Conservation (phyloP, 345 rosid species). For the Laguncularia racemosa region DNA sequence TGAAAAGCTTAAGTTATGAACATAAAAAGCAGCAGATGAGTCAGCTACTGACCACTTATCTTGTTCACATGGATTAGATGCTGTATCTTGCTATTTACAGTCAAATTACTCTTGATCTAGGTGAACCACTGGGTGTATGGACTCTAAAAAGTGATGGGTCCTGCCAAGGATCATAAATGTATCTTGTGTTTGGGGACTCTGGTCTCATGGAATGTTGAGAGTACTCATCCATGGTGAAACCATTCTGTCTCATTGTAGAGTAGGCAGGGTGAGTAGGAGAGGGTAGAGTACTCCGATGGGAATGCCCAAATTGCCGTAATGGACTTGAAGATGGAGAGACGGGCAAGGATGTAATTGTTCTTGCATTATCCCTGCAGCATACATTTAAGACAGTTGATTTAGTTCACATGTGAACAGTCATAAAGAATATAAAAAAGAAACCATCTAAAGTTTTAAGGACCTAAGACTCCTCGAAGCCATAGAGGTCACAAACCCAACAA, state of each 20-base stretch:
- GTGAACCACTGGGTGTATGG: conserved; percentile 11
- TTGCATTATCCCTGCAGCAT: conserved; percentile 47
- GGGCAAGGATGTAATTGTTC: conserved; percentile 71
- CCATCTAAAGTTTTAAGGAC: conserved; percentile 17
- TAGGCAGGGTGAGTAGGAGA: conserved; percentile 82
- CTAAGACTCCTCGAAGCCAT: conserved; percentile 53
- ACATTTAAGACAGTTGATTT: no score
- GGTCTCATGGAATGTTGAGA: conserved; percentile 31
- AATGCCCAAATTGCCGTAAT: conserved; percentile 49
- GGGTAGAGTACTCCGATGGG: conserved; percentile 57
- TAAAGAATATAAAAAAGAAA: not conserved
- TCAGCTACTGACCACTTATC: no score
- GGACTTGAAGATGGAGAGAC: conserved; percentile 96
- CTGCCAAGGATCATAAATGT: conserved; percentile 4
- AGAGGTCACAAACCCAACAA: conserved; percentile 14
- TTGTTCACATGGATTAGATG: no score
- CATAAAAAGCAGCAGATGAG: no score
- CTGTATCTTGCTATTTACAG: no score
- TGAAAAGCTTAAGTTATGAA: no score
- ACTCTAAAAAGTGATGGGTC: conserved; percentile 8
- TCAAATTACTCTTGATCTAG: conserved; percentile 12
- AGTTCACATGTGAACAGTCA: not conserved
- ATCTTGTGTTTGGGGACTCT: not conserved
- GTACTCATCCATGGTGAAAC: conserved; percentile 47
- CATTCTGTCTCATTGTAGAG: conserved; percentile 39